phyloP scores from a whole-genome alignment of 1,284 basidiomycete species.

The Heterobasidion irregulare region DNA sequence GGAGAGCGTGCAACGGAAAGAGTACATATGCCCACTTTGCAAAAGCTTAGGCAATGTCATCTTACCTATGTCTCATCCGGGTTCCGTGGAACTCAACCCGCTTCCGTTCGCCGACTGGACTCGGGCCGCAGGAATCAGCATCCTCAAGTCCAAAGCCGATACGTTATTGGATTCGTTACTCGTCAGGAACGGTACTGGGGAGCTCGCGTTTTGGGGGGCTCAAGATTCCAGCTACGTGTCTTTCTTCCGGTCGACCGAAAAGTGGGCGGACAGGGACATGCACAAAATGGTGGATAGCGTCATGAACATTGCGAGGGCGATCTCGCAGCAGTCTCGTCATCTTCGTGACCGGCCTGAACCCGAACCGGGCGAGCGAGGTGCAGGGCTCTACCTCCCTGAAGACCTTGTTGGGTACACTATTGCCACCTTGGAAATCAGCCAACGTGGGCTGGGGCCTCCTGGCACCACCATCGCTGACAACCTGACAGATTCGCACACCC shows the following conservation, averaged over 20 bases:
- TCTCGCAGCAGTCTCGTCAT: slow-evolving; percentile 70
- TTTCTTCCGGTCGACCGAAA: slow-evolving; percentile 41
- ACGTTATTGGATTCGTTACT: slow-evolving; percentile 60
- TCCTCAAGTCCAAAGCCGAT: slow-evolving; percentile 73
- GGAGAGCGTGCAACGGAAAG: slow-evolving; percentile 85
- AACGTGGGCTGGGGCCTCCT: slow-evolving; percentile 53
- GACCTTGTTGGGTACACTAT: slow-evolving; percentile 89
- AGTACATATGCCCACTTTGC: slow-evolving; percentile 98
- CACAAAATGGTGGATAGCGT: slow-evolving; percentile 75
- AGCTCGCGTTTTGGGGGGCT: slow-evolving; percentile 79
- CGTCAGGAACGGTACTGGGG: slow-evolving; percentile 70
- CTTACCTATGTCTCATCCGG: slow-evolving; percentile 64
- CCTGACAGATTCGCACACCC: slow-evolving; percentile 69
- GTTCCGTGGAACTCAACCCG: slow-evolving; percentile 37
- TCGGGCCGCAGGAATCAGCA: slow-evolving; percentile 69
- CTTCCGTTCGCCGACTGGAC: slow-evolving; percentile 76
- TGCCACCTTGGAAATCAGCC: slow-evolving; percentile 72
- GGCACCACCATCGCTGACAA: slow-evolving; percentile 60
- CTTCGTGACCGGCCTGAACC: slow-evolving; percentile 69
- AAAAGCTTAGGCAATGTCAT: slow-evolving; percentile 95
- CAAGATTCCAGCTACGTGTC: slow-evolving; percentile 63
- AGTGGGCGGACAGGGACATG: slow-evolving; percentile 43
- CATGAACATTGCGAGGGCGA: slow-evolving; percentile 58
- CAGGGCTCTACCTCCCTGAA: slow-evolving; percentile 81
- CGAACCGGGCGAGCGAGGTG: slow-evolving; percentile 61